phyloP scores from a whole-genome alignment of 306 rosid genomes.

The Senna siamea region DNA sequence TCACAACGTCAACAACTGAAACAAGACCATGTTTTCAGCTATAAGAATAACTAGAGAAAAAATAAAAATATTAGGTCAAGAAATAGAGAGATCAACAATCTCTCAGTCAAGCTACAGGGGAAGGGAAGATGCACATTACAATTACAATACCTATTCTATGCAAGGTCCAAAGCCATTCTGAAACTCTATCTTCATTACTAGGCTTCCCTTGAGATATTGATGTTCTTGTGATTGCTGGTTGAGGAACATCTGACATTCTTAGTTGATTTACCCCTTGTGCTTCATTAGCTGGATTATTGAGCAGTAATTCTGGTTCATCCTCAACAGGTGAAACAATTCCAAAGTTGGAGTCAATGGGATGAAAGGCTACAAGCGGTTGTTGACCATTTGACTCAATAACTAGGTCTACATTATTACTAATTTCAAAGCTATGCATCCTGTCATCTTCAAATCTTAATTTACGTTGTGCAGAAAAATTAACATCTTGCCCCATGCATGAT shows the following conservation, averaged over 20 bases:
- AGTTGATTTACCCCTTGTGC: constrained; percentile 54
- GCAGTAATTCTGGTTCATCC: constrained; percentile 47
- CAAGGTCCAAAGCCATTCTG: constrained; percentile 99
- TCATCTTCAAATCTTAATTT: constrained; percentile 59
- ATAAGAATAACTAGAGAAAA: constrained; percentile 27
- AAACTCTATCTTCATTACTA: constrained; percentile 63
- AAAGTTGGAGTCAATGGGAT: constrained; percentile 56
- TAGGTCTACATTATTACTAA: constrained; percentile 71
- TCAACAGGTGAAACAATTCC: constrained; percentile 57
- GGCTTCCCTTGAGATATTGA: constrained; percentile 51
- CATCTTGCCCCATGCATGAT: constrained; percentile 43
- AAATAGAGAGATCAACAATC: constrained; percentile 15
- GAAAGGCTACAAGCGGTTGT: constrained; percentile 48
- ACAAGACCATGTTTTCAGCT: constrained; percentile 40
- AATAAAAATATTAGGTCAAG: constrained; percentile 14
- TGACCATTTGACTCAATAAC: constrained; percentile 64
- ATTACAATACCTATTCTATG: constrained; percentile 75
- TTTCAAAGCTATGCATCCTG: constrained; percentile 75
- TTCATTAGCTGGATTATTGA: constrained; percentile 45
- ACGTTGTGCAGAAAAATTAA: constrained; percentile 43
- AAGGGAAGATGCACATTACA: constrained; percentile 12
- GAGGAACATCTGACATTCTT: constrained; percentile 77
- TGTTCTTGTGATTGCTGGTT: constrained; percentile 49
- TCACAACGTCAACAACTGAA: constrained; percentile 93
- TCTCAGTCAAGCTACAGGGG: constrained; percentile 23